These are phyloP conservation scores for Corniculantispora saksenae DNA, from an alignment of 2,329 filamentous ascomycete genomes.

Conservation along the genomic window DNA sequence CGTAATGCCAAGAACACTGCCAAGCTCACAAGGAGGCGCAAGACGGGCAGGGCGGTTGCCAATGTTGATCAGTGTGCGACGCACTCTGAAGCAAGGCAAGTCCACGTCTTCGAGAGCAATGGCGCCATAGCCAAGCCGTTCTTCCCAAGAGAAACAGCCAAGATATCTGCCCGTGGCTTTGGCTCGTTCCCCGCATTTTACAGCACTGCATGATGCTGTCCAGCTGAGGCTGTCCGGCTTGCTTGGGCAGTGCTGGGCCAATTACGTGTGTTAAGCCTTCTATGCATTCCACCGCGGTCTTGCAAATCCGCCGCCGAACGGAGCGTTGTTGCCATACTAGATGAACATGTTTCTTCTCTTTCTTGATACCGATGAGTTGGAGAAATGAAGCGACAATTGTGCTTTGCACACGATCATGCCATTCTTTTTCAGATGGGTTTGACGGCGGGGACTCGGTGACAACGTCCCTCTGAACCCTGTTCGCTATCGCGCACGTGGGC, in stretches of 20 bases:
- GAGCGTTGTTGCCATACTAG: too few relatives aligned
- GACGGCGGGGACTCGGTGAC: background rate
- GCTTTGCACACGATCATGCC: background rate
- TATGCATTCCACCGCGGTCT: background rate
- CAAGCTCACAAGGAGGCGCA: constrained; percentile 12
- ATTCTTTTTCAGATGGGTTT: background rate
- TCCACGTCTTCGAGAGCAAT: background rate
- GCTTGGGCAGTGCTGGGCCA: background rate
- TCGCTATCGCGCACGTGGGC: background rate
- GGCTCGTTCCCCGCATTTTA: background rate
- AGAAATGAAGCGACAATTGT: background rate
- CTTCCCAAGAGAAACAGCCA: constrained; percentile 5
- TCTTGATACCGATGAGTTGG: background rate
- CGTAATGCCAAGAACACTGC: constrained; percentile 7
- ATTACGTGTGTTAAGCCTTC: background rate
- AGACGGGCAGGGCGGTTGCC: background rate
- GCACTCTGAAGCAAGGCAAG: background rate
- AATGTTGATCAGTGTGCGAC: constrained; percentile 3
- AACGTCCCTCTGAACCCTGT: background rate
- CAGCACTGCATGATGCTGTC: background rate
- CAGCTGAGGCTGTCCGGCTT: background rate
- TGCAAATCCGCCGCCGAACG: background rate
- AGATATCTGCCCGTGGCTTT: constrained; percentile 3
- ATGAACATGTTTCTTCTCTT: background rate
- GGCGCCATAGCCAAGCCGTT: constrained; percentile 5